Evolutionary conservation across 805 yeast genomes (phyloP), one percentile per base, ranked within the genome.

Genomic region (Candida palmyrensis): DNA sequence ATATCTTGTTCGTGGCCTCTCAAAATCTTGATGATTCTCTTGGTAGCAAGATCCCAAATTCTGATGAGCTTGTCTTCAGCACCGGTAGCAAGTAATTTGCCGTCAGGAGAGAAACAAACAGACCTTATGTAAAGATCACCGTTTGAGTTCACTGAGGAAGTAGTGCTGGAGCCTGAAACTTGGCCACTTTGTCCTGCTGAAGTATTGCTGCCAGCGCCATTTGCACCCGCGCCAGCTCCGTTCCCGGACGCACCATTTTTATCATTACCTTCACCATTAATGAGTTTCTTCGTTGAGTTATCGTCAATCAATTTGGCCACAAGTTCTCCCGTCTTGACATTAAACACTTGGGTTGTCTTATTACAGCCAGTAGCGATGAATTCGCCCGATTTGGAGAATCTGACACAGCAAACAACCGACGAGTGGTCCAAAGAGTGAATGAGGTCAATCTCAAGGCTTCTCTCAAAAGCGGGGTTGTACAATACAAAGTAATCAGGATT

Each of bases 1-100:
- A 90, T 89, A 63, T 90, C 98, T 68, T 92, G 98, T 59, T 89
- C 97, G 57, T 90, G 97, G 33, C 98, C 98, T 42, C 80, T 73
- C 55, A 90, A 71, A 46, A 85, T 82, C 62, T 84, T 82, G 44
- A 88, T 84, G 50, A 89, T 84, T 51, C 89, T 78, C 59, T 83
- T 75, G 18, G 90, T 78, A 33, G 84, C 73, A 55, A 90, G 76
- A 57, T 90, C 96, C 98, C 98, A 90, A 50, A 90, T 89, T 58
- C 97, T 78, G 48, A 92, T 92, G 44, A 83, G 73, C 57, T 82
- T 82, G 58, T 83, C 94, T 60, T 83, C 94, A 25, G 92, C 90
- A 54, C 94, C 98, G 8, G 97, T 88, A 20, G 97, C 97, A 49
- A 90, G 71, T 51, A 76, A 84, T 63, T 86, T 85, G 33, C 79